Conservation (phyloP, 1,284 basidiomycete species). For the Schizopora paradoxa region DNA sequence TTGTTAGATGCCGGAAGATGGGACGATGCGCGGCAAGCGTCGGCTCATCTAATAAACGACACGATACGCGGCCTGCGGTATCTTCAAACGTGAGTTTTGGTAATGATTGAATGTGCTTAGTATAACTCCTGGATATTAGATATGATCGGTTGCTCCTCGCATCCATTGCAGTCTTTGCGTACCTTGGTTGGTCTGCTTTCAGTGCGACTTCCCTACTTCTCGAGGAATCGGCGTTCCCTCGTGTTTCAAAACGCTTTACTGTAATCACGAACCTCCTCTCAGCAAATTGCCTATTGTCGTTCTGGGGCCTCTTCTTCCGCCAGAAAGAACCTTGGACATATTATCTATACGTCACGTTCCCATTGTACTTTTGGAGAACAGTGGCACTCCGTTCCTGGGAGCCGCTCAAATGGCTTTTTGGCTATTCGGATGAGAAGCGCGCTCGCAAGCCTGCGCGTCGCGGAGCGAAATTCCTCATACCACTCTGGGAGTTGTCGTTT, state of each 20-base stretch:
- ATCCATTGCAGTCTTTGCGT: slow-evolving; percentile 65
- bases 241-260: neutral
- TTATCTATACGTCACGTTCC: slow-evolving; percentile 73
- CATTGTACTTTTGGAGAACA: slow-evolving; percentile 70
- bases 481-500: slow-evolving; percentile 12
- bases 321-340: slow-evolving; percentile 71
- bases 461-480: neutral
- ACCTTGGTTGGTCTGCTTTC: slow-evolving; percentile 75
- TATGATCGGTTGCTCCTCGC: slow-evolving; percentile 76
- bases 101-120: too few relatives aligned
- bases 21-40: slow-evolving; percentile 44
- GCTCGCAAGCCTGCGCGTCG: too few relatives aligned
- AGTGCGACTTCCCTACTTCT: slow-evolving; percentile 49
- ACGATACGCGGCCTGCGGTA: slow-evolving; percentile 71
- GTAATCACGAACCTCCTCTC: slow-evolving; percentile 16
- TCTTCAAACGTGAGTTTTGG: slow-evolving; percentile 62
- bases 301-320: slow-evolving; percentile 50
- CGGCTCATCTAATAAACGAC: slow-evolving; percentile 50
- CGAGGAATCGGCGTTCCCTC: slow-evolving; percentile 9
- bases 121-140: slow-evolving; percentile 30
- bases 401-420: too few relatives aligned
- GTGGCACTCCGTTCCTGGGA: slow-evolving; percentile 6
- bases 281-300: slow-evolving; percentile 24
- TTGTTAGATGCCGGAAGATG: slow-evolving; percentile 42
- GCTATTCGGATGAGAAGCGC: too few relatives aligned